A percentile compares a stretch with the other conserved stretches of the same genome.
phyloP scores from a whole-genome alignment of 2,329 filamentous ascomycete genomes.

The Hirsutella minnesotensis region DNA sequence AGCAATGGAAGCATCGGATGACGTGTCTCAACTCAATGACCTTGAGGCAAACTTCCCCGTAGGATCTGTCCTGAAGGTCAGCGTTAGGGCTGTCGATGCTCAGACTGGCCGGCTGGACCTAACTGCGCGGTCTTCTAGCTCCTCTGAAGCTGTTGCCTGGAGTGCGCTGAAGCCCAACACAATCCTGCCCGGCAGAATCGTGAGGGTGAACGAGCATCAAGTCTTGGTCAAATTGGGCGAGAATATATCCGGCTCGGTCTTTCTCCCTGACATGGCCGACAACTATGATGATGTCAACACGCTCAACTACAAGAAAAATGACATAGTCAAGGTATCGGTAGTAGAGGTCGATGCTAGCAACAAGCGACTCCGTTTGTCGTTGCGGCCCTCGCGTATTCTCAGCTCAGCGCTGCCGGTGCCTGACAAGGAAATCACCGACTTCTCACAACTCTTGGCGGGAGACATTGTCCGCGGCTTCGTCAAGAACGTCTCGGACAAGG shows the following conservation, averaged over 20 bases:
- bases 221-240: slow-evolving; percentile 80
- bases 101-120: slow-evolving; percentile 70
- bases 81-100: slow-evolving; percentile 62
- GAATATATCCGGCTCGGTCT: slow-evolving; percentile 64
- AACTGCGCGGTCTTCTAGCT: slow-evolving; percentile 55
- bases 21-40: slow-evolving; percentile 67
- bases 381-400: slow-evolving; percentile 76
- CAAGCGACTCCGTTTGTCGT: slow-evolving; percentile 73
- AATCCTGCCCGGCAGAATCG: slow-evolving; percentile 72
- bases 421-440: slow-evolving; percentile 65
- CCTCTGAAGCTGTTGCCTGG: slow-evolving; percentile 44
- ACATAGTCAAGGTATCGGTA: slow-evolving; percentile 79
- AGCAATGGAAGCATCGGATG: slow-evolving; percentile 75
- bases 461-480: slow-evolving; percentile 84
- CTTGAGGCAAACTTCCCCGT: slow-evolving; percentile 72
- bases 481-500: slow-evolving; percentile 79
- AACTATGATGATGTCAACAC: slow-evolving; percentile 75
- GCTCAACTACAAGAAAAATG: slow-evolving; percentile 65
- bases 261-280: slow-evolving; percentile 74
- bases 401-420: slow-evolving; percentile 72
- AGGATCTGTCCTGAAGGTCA: slow-evolving; percentile 76
- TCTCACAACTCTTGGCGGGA: slow-evolving; percentile 61
- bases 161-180: slow-evolving; percentile 64
- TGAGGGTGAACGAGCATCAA: slow-evolving; percentile 73
- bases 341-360: slow-evolving; percentile 70